phyloP scores from a whole-genome alignment of 345 rosid species.

The Rhodamnia rubescens region DNA sequence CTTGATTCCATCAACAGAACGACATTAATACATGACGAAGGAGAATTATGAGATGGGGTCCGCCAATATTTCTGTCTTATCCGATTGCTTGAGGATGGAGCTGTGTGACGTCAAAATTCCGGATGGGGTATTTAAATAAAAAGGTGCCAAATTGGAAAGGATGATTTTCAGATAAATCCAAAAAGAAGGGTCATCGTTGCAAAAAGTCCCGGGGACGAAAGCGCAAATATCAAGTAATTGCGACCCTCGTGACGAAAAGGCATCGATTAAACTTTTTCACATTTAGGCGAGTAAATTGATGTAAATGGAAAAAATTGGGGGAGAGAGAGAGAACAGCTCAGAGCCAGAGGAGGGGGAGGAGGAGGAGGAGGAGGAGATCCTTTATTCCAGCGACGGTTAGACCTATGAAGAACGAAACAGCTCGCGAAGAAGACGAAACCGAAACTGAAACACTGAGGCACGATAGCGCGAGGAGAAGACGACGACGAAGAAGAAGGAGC shows the following conservation, averaged over 20 bases:
- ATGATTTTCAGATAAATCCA: background rate
- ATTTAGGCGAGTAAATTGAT: background rate
- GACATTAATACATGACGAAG: too few relatives aligned
- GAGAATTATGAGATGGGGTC: too few relatives aligned
- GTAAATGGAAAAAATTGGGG: background rate
- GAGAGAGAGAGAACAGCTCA: too few relatives aligned
- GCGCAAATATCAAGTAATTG: background rate
- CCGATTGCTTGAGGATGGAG: background rate
- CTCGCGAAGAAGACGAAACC: background rate
- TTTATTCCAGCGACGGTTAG: constrained; percentile 1
- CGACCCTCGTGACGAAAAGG: background rate
- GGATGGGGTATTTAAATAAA: background rate
- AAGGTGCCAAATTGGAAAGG: background rate
- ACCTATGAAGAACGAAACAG: constrained; percentile 13
- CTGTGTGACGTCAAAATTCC: background rate
- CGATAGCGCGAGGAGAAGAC: background rate
- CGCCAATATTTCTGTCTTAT: too few relatives aligned
- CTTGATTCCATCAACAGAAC: background rate
- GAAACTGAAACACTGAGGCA: background rate
- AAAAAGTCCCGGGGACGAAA: background rate
- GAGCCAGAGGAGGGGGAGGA: background rate
- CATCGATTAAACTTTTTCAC: background rate
- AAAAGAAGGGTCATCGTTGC: background rate
- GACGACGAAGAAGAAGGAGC: background rate
- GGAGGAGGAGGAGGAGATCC: background rate